A percentile compares a stretch with the other conserved stretches of the same genome.
phyloP scores from a whole-genome alignment of 306 rosid species.

The Pyrus communis region DNA sequence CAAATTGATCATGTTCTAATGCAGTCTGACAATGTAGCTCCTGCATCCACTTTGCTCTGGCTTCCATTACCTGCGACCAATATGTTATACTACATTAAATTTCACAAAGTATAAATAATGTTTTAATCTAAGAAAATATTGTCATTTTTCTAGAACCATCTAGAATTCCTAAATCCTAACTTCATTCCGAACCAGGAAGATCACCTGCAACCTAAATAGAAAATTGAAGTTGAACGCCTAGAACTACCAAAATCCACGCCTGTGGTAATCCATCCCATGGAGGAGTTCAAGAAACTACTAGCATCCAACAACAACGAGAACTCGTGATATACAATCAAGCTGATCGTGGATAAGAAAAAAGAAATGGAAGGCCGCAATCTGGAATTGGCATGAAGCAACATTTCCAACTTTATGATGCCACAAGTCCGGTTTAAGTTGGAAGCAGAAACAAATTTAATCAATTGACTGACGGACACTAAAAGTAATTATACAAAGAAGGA shows the following conservation, averaged over 20 bases:
- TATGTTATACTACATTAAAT: constrained; percentile 11
- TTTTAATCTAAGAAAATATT: background rate
- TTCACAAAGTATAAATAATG: background rate
- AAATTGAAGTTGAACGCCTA: background rate
- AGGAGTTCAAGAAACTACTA: background rate
- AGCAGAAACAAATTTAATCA: background rate
- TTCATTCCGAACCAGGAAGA: background rate
- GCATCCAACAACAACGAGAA: background rate
- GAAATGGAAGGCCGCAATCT: background rate
- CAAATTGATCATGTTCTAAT: constrained; percentile 41
- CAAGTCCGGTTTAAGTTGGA: background rate
- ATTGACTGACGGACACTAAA: background rate
- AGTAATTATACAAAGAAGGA: background rate
- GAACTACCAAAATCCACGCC: background rate
- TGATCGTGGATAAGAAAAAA: background rate
- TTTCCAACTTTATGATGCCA: background rate
- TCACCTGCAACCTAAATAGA: background rate
- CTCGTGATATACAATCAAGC: background rate
- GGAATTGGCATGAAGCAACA: background rate
- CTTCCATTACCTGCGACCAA: constrained; percentile 62
- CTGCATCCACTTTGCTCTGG: constrained; percentile 91
- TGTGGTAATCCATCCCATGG: background rate
- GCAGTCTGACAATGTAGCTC: constrained; percentile 68
- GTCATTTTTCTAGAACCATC: background rate
- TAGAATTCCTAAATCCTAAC: background rate